Conservation (phyloP, 345 rosid species). For the Aquilaria sinensis region DNA sequence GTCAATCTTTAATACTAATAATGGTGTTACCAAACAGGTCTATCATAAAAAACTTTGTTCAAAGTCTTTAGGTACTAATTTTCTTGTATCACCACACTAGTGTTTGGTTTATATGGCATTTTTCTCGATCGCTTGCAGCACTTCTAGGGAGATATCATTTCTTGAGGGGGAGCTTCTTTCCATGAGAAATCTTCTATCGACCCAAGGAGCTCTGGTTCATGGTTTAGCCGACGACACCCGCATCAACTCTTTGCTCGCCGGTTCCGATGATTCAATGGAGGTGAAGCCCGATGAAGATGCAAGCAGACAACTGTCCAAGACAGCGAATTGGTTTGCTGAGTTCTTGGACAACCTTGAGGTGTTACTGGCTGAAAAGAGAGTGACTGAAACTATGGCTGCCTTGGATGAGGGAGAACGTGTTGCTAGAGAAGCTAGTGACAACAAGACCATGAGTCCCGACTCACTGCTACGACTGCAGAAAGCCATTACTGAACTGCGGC, state of each 20-base stretch:
- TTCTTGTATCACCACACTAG: too few species aligned
- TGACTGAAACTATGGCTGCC: constrained; percentile 68
- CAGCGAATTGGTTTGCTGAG: constrained; percentile 57
- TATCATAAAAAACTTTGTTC: too few species aligned
- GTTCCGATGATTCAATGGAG: constrained; percentile 39
- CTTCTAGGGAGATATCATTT: constrained; percentile 79
- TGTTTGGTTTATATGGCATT: too few species aligned
- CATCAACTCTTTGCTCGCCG: constrained; percentile 44
- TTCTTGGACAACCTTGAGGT: constrained; percentile 70
- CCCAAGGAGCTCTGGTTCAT: constrained; percentile 79
- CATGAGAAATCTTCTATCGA: constrained; percentile 74
- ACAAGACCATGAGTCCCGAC: constrained; percentile 31
- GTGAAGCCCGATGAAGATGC: constrained; percentile 33
- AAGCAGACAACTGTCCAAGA: constrained; percentile 34
- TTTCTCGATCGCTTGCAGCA: constrained; percentile 29
- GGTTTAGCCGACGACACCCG: constrained; percentile 61
- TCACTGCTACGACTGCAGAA: constrained; percentile 35
- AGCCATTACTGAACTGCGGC: constrained; percentile 54
- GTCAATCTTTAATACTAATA: too few species aligned
- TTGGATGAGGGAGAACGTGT: constrained; percentile 64
- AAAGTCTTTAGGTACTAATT: too few species aligned
- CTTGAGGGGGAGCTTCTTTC: constrained; percentile 91
- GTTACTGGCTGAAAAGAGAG: constrained; percentile 78
- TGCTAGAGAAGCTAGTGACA: constrained; percentile 33
- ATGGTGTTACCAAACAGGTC: too few species aligned